Evolutionary conservation across 176 grass and related monocot genomes (phyloP).

Genomic region (Eremochloa ophiuroides): DNA sequence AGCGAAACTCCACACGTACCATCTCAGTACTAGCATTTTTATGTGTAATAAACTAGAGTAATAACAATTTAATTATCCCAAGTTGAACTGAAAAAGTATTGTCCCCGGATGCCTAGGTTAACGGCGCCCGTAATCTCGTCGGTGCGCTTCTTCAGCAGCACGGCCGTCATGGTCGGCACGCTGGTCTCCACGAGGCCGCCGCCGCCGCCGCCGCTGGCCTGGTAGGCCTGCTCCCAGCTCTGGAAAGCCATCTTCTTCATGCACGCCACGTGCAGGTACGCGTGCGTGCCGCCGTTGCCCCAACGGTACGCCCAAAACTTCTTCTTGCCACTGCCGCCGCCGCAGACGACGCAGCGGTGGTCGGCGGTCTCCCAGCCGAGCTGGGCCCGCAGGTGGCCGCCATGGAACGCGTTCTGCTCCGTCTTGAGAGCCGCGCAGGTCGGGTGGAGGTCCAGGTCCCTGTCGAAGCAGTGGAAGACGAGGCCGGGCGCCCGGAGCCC

Average conservation of each 20-base stretch:
- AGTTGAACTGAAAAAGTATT: too few species aligned
- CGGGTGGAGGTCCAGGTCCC: conserved; percentile 2
- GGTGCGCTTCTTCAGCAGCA: background rate
- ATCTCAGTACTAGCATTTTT: too few species aligned
- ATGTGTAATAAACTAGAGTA: too few species aligned
- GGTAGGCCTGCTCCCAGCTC: background rate
- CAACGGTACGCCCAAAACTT: background rate
- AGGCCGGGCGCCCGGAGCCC: background rate
- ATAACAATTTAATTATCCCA: too few species aligned
- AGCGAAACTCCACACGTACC: too few species aligned
- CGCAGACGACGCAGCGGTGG: background rate
- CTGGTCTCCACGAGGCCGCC: background rate
- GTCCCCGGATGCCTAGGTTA: too few species aligned
- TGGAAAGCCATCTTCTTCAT: background rate
- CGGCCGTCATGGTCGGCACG: background rate
- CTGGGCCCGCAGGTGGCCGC: background rate
- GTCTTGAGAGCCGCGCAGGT: background rate
- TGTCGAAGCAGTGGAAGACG: background rate
- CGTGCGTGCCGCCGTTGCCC: background rate
- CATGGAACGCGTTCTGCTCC: background rate
- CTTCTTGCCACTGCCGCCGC: background rate
- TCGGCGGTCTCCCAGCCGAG: background rate
- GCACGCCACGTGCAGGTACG: conserved; percentile 7
- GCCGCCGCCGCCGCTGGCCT: background rate
- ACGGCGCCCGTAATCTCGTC: too few species aligned